Evolutionary conservation across 495 filamentous ascomycete genomes (phyloP).

Genomic region (Hyaloscypha finlandica): DNA sequence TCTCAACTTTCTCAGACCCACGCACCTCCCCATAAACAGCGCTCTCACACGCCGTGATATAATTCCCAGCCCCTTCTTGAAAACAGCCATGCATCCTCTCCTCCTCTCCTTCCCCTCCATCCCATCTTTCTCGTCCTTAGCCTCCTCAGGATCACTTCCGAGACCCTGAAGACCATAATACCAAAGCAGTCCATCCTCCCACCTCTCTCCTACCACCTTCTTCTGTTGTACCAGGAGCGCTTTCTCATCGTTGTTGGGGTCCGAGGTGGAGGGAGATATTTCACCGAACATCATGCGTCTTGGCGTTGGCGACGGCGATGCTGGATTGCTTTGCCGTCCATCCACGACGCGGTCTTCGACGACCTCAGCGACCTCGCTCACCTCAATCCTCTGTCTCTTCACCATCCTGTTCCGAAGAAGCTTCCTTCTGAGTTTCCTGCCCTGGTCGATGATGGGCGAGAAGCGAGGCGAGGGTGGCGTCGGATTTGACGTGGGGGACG

Average conservation of each 20-base stretch:
- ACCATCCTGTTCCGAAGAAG: neutral
- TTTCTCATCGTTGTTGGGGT: neutral
- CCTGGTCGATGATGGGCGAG: neutral
- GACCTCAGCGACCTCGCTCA: neutral
- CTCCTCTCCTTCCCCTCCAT: neutral
- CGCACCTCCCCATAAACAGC: neutral
- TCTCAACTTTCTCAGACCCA: neutral
- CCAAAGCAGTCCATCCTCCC: conserved; percentile 7
- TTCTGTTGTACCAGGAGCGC: neutral
- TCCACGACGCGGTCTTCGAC: neutral
- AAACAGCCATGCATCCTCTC: neutral
- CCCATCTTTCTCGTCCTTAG: neutral
- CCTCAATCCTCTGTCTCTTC: neutral
- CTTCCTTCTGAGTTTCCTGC: neutral
- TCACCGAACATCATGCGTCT: conserved; percentile 6
- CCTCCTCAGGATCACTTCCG: neutral
- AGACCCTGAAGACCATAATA: neutral
- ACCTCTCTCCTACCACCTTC: neutral
- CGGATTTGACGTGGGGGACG: neutral
- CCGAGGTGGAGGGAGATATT: neutral
- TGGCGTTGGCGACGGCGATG: neutral
- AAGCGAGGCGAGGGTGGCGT: neutral
- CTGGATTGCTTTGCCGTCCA: neutral
- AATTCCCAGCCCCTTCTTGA: neutral
- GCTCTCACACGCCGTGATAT: neutral